Base-by-base conservation (phyloP, 805 yeast genomes). In the Schwanniomyces pseudopolymorphus region DNA sequence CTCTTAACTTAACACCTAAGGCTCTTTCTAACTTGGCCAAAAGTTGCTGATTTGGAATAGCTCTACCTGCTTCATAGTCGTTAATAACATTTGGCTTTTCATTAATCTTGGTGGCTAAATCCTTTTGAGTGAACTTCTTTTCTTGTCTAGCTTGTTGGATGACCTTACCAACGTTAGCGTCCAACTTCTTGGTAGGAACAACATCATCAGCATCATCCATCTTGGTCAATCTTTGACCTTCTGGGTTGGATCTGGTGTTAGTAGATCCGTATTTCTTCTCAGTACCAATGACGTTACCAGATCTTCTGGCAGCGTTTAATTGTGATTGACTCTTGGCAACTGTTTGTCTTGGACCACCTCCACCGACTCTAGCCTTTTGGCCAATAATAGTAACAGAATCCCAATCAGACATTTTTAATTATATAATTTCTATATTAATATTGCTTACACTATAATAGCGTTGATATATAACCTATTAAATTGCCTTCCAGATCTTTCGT, bases 1-100 rank as follows among this genome's bases (percentile, higher is more conserved):
- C 99, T 75, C 98, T 83, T 64, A 94, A 81, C 74, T 90, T 94
- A 53, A 94, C 86, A 56, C 98, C 98, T 59, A 94, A 77, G 36
- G 86, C 95, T 70, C 97, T 82, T 75, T 94, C 98, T 67, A 94
- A 72, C 75, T 94, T 94, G 45, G 86, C 91, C 60, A 94, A 79
- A 44, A 94, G 70, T 72, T 91, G 98, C 76, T 94, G 99, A 75
- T 89, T 91, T 48, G 99, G 99, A 55, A 87, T 82, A 39, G 96
- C 99, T 65, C 96, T 84, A 49, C 96, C 97, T 46, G 96, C 88
- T 75, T 94, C 99, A 70, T 94, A 94, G 64, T 94, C 99, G 70
- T 89, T 91, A 63, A 94, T 84, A 50, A 94, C 87, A 56, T 85
- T 89, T 51, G 97, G 97, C 77, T 94, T 94, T 74, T 94, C 99